Evolutionary conservation across 306 rosid genomes (phyloP).

Genomic region (Quercus glauca): DNA sequence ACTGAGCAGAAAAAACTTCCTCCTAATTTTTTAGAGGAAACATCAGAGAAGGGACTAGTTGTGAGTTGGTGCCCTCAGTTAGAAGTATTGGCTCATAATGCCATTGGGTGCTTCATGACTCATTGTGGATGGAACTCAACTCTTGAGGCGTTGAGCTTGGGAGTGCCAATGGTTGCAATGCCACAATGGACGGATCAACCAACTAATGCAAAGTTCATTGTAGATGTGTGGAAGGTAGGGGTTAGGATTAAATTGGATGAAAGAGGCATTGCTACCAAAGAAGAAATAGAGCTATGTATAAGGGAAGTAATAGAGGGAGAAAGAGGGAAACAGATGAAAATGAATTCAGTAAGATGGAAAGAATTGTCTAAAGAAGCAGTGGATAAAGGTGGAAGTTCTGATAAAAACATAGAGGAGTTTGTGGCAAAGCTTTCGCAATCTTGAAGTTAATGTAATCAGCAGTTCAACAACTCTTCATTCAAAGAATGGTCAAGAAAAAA

Average conservation of each 20-base stretch:
- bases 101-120: neutral
- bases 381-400: conserved; percentile 21
- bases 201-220: conserved; percentile 9
- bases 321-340: neutral
- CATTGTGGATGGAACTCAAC: conserved; percentile 20
- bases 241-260: conserved; percentile 1
- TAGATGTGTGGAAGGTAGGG: conserved; percentile 16
- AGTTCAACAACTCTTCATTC: no score
- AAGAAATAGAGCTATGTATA: conserved; percentile 6
- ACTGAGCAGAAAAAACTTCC: conserved; percentile 6
- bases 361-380: conserved; percentile 6
- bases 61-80: conserved; percentile 17
- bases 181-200: conserved; percentile 18
- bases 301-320: conserved; percentile 15
- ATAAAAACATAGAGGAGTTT: conserved; percentile 6
- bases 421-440: neutral
- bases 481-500: no score
- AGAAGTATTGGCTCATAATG: neutral
- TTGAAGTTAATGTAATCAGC: no score
- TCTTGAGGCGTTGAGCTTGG: conserved; percentile 5
- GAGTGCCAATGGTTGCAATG: conserved; percentile 5
- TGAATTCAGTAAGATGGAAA: neutral
- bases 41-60: neutral
- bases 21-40: neutral
- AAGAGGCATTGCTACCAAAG: neutral